A percentile compares a stretch with the other conserved stretches of the same genome.
Conservation (phyloP, 345 rosid species). For the Leavenworthia alabamica region DNA sequence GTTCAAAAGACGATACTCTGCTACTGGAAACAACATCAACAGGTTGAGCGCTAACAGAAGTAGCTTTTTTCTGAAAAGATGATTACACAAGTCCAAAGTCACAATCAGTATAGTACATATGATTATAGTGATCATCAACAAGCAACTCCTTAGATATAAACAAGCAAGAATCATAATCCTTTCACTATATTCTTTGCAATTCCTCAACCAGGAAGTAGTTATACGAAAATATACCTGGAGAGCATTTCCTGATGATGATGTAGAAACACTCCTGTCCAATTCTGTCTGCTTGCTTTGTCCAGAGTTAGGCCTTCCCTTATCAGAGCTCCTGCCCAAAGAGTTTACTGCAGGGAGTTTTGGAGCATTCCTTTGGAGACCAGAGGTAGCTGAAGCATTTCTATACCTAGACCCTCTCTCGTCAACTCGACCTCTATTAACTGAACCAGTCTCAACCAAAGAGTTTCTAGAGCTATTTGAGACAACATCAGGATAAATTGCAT, state of each 20-base stretch:
- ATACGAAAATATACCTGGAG: slow-evolving; percentile 41
- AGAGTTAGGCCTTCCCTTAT: slow-evolving; percentile 35
- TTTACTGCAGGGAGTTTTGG: slow-evolving; percentile 40
- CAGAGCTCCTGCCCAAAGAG: slow-evolving; percentile 38
- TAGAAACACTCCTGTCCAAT: slow-evolving; percentile 37
- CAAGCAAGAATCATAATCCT: neutral
- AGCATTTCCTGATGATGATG: neutral
- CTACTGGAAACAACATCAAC: slow-evolving; percentile 39
- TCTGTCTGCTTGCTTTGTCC: slow-evolving; percentile 45
- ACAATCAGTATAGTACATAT: neutral
- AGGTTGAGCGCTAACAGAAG: slow-evolving; percentile 41
- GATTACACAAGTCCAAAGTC: slow-evolving; percentile 12
- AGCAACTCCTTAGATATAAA: neutral
- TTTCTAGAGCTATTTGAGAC: slow-evolving; percentile 36
- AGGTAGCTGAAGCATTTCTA: slow-evolving; percentile 43
- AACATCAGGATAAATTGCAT: slow-evolving; percentile 51
- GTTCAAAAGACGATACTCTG: slow-evolving; percentile 43
- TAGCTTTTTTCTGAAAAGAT: slow-evolving; percentile 46
- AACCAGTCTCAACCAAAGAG: slow-evolving; percentile 41
- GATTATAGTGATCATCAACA: neutral
- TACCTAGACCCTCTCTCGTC: slow-evolving; percentile 47
- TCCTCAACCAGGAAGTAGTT: neutral
- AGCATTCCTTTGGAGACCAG: slow-evolving; percentile 37
- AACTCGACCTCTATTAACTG: slow-evolving; percentile 31
- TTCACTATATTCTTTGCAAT: neutral